Evolutionary conservation across 2,329 filamentous ascomycete genomes (phyloP).

Genomic region (Pleurostoma richardsiae): DNA sequence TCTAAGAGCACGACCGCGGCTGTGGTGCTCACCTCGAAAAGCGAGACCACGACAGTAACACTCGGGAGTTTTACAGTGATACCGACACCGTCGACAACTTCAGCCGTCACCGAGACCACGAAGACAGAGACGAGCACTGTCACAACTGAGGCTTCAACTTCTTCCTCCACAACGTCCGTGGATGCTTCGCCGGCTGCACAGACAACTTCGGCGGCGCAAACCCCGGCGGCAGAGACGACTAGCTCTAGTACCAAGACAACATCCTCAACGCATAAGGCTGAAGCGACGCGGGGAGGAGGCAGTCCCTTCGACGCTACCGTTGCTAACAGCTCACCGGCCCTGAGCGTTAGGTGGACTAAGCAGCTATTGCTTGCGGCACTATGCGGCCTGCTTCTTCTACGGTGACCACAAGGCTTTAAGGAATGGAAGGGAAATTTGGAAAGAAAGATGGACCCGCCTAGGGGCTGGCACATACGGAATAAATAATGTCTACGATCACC

Average conservation of each 20-base stretch:
- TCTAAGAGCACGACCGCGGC: slow-evolving; percentile 1
- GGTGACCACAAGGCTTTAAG: not conserved
- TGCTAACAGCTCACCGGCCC: slow-evolving; percentile 1
- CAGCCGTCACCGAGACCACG: not conserved
- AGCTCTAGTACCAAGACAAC: slow-evolving; percentile 3
- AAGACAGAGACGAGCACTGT: not conserved
- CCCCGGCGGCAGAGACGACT: not conserved
- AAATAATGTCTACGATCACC: too few species aligned
- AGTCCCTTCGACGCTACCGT: slow-evolving; percentile 17
- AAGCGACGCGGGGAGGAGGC: slow-evolving; percentile 9
- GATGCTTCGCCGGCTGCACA: not conserved
- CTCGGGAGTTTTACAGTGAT: not conserved
- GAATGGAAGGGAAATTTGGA: too few species aligned
- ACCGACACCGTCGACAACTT: not conserved
- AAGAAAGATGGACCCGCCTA: too few species aligned
- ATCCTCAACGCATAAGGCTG: not conserved
- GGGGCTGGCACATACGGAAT: too few species aligned
- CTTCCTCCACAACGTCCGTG: not conserved
- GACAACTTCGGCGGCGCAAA: not conserved
- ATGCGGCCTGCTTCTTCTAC: not conserved
- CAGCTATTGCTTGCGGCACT: not conserved
- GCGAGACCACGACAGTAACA: not conserved
- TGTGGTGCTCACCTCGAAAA: not conserved
- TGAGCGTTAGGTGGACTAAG: not conserved
- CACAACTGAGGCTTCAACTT: not conserved